Percentiles rank a stretch among this genome's conserved stretches.
Conservation (phyloP, 2,329 filamentous ascomycete species). For the Aspergillus piperis region DNA sequence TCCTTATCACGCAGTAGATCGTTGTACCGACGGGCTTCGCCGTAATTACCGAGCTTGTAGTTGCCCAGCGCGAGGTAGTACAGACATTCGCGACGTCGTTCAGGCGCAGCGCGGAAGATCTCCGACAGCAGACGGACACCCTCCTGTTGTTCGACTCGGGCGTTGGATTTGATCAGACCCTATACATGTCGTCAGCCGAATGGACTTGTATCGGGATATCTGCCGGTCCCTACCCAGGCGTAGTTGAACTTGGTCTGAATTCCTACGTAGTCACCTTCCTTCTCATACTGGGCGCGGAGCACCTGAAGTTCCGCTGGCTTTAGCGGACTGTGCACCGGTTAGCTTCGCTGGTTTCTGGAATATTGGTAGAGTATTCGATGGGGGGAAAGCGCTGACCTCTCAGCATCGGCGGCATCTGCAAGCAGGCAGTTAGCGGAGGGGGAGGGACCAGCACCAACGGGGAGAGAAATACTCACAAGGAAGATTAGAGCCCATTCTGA, state of each 20-base stretch:
- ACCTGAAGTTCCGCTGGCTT: slow-evolving; percentile 91
- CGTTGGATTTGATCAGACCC: slow-evolving; percentile 92
- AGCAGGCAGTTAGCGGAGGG: slow-evolving; percentile 1
- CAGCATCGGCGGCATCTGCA: slow-evolving; percentile 93
- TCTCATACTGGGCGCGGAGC: slow-evolving; percentile 90
- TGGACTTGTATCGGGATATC: not conserved
- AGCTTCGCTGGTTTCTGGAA: slow-evolving; percentile 6
- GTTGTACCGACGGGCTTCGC: slow-evolving; percentile 91
- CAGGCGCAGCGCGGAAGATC: slow-evolving; percentile 91
- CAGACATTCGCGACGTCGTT: slow-evolving; percentile 93
- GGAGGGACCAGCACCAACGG: not conserved
- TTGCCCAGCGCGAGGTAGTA: slow-evolving; percentile 97
- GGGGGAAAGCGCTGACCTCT: slow-evolving; percentile 62
- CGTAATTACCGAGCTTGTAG: slow-evolving; percentile 98
- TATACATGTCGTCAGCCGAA: slow-evolving; percentile 38
- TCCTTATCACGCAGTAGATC: slow-evolving; percentile 89
- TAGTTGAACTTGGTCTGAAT: slow-evolving; percentile 99
- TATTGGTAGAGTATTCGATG: slow-evolving; percentile 10
- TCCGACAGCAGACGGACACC: slow-evolving; percentile 91
- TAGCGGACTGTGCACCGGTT: slow-evolving; percentile 65
- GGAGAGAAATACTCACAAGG: slow-evolving; percentile 46
- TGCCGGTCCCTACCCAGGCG: slow-evolving; percentile 72
- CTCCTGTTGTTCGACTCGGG: slow-evolving; percentile 84
- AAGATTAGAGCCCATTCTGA: slow-evolving; percentile 49
- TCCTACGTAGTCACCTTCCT: slow-evolving; percentile 94